Evolutionary conservation across 2,329 filamentous ascomycete species (phyloP), one percentile per base, ranked within the genome.

Genomic region (Neobulgaria alba): DNA sequence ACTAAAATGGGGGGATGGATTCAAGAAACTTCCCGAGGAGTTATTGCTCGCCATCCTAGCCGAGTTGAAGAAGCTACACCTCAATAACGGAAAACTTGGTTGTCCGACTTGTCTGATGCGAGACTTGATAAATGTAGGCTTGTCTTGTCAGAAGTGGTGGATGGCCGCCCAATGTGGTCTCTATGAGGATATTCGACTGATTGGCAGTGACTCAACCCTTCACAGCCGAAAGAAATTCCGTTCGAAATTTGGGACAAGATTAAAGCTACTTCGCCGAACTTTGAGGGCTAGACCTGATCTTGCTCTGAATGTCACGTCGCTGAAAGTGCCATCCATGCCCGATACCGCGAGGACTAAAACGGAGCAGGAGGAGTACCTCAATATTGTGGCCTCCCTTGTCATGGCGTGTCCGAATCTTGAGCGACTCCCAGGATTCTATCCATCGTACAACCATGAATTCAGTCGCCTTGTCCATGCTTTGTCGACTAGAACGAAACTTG

Each of bases 341-440:
- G 59, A 63, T 19, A 59, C 61, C 10, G 56, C 64, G n/a, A 57
- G 50, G 34, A 49, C 39, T 10, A 50, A 52, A 36, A 52, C 53
- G 21, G 58, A 61, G 16, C 51, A 63, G 9, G 68, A 70, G 26
- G 64, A 70, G 33, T 80, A 81, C 52, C 67, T 76, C 44, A 68
- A 77, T 48, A 57, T 75, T 3, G 65, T 79, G 2, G 75, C 77
- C 0, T 71, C 77, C 4, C 59, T 82, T 17, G 65, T 82, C 42
- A 78, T 79, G 75, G 71, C 74, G 0, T 82, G 77, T 42, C 77
- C 77, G 2, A 80, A 81, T 48, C 62, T 82, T 9, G 77, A 82
- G 59, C 65, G 67, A 36, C 61, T 82, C 5, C 61, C 67, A 9
- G 76, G 77, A 0, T 71, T 73, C 29, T 66, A 73, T 40, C 66